A percentile compares a stretch with the other conserved stretches of the same genome.
Evolutionary conservation across 345 rosid species (phyloP).

Genomic region (Ailanthus altissimus): DNA sequence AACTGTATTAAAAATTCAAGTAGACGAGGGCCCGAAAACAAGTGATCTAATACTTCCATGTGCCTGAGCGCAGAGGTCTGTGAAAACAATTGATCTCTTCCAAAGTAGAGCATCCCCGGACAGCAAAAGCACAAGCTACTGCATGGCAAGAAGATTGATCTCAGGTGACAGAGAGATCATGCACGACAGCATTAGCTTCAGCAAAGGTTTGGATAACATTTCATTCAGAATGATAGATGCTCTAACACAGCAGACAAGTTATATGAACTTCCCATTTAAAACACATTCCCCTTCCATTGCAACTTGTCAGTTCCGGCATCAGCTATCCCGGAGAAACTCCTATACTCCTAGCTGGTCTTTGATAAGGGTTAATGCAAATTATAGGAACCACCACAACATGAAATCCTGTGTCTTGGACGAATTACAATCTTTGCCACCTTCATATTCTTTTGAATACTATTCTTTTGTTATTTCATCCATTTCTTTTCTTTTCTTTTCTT

Average conservation of each 20-base stretch:
- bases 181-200: neutral
- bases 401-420: constrained; percentile 1
- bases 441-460: neutral
- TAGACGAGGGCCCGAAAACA: neutral
- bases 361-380: constrained; percentile 1
- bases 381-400: neutral
- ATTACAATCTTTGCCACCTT: neutral
- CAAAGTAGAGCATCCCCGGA: neutral
- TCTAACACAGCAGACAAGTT: constrained; percentile 8
- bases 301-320: constrained; percentile 16
- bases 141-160: constrained; percentile 1
- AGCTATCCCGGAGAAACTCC: neutral
- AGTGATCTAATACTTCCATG: neutral
- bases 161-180: neutral
- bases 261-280: neutral
- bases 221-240: neutral
- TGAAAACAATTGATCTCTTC: neutral
- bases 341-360: neutral
- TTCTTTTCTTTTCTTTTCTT: neutral
- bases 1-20: neutral
- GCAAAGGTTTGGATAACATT: neutral
- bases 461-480: neutral
- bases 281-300: neutral
- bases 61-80: neutral
- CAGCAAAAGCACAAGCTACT: neutral